Evolutionary conservation across 176 grass and related monocot species (phyloP).

Genomic region (Phyllostachys edulis): DNA sequence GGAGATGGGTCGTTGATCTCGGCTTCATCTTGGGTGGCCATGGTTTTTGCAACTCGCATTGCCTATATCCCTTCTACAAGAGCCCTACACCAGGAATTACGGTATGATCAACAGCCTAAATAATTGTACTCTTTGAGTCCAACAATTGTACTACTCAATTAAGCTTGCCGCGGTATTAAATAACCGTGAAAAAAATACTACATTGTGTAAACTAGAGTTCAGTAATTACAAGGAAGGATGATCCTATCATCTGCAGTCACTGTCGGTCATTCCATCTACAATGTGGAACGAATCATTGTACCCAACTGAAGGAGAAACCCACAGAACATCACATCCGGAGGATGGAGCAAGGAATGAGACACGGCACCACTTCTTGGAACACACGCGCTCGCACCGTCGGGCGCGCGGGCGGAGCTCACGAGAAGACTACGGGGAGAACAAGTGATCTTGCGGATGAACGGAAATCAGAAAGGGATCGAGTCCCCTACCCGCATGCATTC

Average conservation of each 20-base stretch:
- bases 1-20: neutral
- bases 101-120: neutral
- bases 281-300: neutral
- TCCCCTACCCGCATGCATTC: too few species aligned
- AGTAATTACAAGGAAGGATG: too few species aligned
- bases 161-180: neutral
- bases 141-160: neutral
- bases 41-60: neutral
- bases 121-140: neutral
- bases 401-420: neutral
- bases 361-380: neutral
- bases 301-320: neutral
- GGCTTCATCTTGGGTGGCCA: constrained; percentile 25
- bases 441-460: neutral
- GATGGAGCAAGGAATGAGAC: neutral
- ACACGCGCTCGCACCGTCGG: neutral
- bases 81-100: neutral
- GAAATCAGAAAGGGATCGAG: too few species aligned
- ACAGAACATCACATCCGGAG: neutral
- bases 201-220: neutral
- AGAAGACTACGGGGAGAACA: neutral
- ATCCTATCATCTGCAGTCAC: neutral
- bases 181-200: neutral
- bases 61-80: neutral
- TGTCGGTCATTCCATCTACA: neutral